These are phyloP conservation scores for Talaromyces islandicus DNA, from an alignment of 2,329 filamentous ascomycete species.

Conservation along the genomic window DNA sequence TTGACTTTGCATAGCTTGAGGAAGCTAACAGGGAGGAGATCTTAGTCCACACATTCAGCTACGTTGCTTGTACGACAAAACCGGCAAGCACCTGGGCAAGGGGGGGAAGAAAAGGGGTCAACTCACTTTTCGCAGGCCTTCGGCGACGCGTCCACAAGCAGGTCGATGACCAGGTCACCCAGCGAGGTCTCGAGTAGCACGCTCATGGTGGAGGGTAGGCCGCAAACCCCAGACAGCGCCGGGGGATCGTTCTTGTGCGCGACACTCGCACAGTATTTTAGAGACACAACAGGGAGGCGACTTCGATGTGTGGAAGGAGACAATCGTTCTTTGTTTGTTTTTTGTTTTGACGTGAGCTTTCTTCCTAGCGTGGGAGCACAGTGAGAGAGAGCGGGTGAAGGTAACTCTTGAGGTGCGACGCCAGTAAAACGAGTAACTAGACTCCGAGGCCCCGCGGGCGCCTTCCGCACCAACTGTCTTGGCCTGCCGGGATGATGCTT, in stretches of 20 bases:
- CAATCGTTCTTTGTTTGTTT: not conserved
- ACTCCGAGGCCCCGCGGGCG: not conserved
- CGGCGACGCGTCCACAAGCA: constrained; percentile 81
- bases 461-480: constrained; percentile 3
- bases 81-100: constrained; percentile 11
- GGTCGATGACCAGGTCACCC: constrained; percentile 91
- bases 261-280: not conserved
- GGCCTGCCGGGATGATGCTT: not conserved
- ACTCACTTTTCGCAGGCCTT: constrained; percentile 88
- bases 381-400: not conserved
- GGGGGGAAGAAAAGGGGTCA: not conserved
- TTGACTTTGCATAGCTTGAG: constrained; percentile 98
- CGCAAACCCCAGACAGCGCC: not conserved
- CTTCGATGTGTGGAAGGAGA: not conserved
- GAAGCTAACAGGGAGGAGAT: constrained; percentile 59
- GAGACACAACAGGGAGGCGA: not conserved
- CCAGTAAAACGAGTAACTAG: not conserved
- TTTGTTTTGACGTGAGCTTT: not conserved
- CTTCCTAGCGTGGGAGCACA: not conserved
- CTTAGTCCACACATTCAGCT: constrained; percentile 54
- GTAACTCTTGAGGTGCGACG: not conserved
- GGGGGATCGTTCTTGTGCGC: not conserved
- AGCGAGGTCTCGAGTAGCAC: constrained; percentile 88
- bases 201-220: constrained; percentile 58
- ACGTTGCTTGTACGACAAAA: constrained; percentile 25